These are phyloP conservation scores for Tillandsia leiboldiana DNA, from an alignment of 176 grass and related monocot species.

Conservation along the genomic window DNA sequence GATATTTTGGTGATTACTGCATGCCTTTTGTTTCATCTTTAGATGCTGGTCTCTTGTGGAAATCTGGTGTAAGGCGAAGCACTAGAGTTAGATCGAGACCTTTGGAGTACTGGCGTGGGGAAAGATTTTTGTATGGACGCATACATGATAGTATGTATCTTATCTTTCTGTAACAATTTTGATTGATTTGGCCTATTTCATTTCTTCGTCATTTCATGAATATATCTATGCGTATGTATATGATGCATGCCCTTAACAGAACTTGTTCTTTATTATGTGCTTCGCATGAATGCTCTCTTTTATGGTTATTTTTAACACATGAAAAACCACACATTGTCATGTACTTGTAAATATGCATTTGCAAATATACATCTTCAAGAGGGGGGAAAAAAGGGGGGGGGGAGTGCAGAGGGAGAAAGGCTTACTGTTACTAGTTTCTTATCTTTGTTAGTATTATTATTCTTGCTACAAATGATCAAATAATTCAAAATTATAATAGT, in stretches of 20 bases:
- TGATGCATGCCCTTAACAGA: neutral
- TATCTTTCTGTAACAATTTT: neutral
- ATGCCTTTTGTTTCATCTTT: constrained; percentile 12
- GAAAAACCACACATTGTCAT: no score
- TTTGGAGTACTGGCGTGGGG: constrained; percentile 66
- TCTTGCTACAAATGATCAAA: no score
- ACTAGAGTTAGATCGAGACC: constrained; percentile 58
- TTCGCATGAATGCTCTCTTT: neutral
- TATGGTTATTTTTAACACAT: neutral
- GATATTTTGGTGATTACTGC: constrained; percentile 4
- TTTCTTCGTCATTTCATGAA: neutral
- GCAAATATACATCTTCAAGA: no score
- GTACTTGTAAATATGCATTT: no score
- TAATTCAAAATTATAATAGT: no score
- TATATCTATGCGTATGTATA: neutral
- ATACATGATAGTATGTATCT: constrained; percentile 63
- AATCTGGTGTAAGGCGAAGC: constrained; percentile 64
- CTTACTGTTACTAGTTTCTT: no score
- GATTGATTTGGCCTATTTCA: neutral
- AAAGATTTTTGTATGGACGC: constrained; percentile 60
- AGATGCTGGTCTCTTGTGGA: constrained; percentile 48
- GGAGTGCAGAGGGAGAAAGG: no score
- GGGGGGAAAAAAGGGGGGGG: no score
- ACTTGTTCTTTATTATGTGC: neutral
- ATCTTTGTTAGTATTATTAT: no score